Evolutionary conservation across 2,329 filamentous ascomycete genomes (phyloP), one percentile per base, ranked within the genome.

Genomic region (Fusarium abutilonis): DNA sequence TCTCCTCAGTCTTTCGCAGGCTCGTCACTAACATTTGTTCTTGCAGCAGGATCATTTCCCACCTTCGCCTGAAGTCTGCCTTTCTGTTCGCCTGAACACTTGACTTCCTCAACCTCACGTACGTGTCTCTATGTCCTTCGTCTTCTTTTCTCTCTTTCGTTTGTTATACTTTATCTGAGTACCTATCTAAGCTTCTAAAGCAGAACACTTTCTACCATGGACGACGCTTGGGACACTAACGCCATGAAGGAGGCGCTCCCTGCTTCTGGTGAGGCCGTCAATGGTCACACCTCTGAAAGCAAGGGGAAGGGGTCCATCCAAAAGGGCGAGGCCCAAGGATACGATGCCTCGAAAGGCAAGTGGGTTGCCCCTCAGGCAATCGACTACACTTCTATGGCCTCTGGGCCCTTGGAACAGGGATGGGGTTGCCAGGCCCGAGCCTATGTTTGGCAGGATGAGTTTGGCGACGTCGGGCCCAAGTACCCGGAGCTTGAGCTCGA

Each of bases 381-480:
- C 66, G 78, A 86, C 67, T 87, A 88, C 70, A 70, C 73, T 13
- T 63, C 73, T 5, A 32, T 72, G 39, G 31, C 57, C 2, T 36
- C 59, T 4, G 54, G 46, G 4, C 57, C 69, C 6, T 49, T 41
- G 5, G 35, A 45, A 7, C 69, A 70, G 10, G 69, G 73, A 3
- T 86, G 82, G 77, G 84, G 82, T 13, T 75, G 79, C 34, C 84
- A 84, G 51, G 88, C 86, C n/a, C 77, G 73, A 0, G 81, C 90
- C 39, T 98, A 98, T 68, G 86, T 93, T 70, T 98, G 91, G 90
- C 83, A 87, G 15, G 92, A 93, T 10, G 92, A 96, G 3, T 91
- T 84, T 66, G 95, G 94, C 3, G 94, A 98, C 36, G 81, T 99
- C 50, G 94, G 89, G 7, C 93, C 93, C 0, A 80, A 80, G 45